Evolutionary conservation across 129 eudicot genomes (phyloP), one percentile per base, ranked within the genome.

Genomic region (Scalesia atractyloides): DNA sequence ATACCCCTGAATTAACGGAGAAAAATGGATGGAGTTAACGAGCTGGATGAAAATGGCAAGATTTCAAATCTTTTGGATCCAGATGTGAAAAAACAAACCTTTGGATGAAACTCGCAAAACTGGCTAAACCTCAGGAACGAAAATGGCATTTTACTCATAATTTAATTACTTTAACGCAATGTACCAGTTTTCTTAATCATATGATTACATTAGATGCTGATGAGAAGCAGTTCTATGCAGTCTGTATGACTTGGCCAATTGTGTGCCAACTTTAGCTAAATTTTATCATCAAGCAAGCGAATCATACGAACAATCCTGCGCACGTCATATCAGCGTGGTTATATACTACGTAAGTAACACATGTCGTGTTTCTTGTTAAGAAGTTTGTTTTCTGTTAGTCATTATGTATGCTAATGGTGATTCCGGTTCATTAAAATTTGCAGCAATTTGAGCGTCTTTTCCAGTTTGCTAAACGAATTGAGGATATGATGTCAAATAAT

Each of bases 261-360:
- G 86, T 52, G 96, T 92, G 49, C 91, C 91, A 18, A 86, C 91
- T 37, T 70, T 92, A 78, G 97, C 97, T 22, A 92, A 92, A 66
- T 92, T 92, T 68, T 92, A 89, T 83, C 96, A 92, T 85, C 91
- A 92, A 80, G 97, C 97, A 82, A 92, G 96, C 73, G 96, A 92
- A 84, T 76, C 86, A 26, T 92, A 92, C 81, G 97, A 92, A 74
- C 94, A 82, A 82, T 83, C 97, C 72, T 89, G 96, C 73, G 62
- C 86, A 34, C 96, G 96, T 64, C 89, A 82, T 82, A 92, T 92
- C 75, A 92, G 81, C 51, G 69, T 84, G 62, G 83, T 89, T 67
- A 92, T 92, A 81, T 89, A 86, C 64, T 81, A 76, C 51, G 97
- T 92, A 77, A 86, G 94, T 54, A 51, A 26, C 69, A 39, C 37